Percentiles rank a stretch among this genome's conserved stretches.
Conservation (phyloP, 2,329 filamentous ascomycete genomes). For the Talaromyces sp. region DNA sequence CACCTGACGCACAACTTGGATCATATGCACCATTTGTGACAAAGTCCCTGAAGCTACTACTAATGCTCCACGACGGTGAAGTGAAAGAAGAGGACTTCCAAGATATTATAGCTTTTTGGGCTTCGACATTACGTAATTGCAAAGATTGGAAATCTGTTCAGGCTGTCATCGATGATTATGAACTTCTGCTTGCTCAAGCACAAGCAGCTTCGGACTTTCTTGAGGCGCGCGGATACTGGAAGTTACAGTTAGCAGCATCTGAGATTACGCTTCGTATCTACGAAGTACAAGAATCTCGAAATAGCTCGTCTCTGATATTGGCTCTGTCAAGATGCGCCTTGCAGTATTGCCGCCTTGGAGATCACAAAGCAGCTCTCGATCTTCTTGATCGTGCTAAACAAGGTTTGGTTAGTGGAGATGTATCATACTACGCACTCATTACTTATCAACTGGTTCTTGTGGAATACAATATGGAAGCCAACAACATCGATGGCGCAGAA, state of each 20-base stretch:
- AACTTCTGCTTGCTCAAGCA: slow-evolving; percentile 50
- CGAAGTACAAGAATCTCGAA: slow-evolving; percentile 41
- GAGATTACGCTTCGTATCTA: slow-evolving; percentile 47
- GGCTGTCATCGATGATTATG: slow-evolving; percentile 49
- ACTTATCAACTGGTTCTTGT: slow-evolving; percentile 67
- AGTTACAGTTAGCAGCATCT: slow-evolving; percentile 48
- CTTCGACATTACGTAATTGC: slow-evolving; percentile 43
- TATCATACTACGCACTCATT: slow-evolving; percentile 47
- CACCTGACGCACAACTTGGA: slow-evolving; percentile 28
- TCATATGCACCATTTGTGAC: slow-evolving; percentile 28
- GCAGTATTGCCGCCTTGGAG: slow-evolving; percentile 59
- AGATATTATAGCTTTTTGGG: slow-evolving; percentile 34
- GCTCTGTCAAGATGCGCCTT: slow-evolving; percentile 48
- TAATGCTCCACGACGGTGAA: slow-evolving; percentile 34
- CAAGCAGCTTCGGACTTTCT: slow-evolving; percentile 55
- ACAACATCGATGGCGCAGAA: slow-evolving; percentile 59
- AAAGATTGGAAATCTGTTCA: slow-evolving; percentile 41
- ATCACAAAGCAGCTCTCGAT: slow-evolving; percentile 56
- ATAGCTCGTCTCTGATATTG: slow-evolving; percentile 40
- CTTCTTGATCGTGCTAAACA: slow-evolving; percentile 58
- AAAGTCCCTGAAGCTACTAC: slow-evolving; percentile 34
- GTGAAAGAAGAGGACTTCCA: slow-evolving; percentile 28
- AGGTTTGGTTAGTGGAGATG: slow-evolving; percentile 39
- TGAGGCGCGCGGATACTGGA: slow-evolving; percentile 55
- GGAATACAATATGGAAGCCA: slow-evolving; percentile 68